Conservation (phyloP, 345 rosid species). For the Salix udensis region DNA sequence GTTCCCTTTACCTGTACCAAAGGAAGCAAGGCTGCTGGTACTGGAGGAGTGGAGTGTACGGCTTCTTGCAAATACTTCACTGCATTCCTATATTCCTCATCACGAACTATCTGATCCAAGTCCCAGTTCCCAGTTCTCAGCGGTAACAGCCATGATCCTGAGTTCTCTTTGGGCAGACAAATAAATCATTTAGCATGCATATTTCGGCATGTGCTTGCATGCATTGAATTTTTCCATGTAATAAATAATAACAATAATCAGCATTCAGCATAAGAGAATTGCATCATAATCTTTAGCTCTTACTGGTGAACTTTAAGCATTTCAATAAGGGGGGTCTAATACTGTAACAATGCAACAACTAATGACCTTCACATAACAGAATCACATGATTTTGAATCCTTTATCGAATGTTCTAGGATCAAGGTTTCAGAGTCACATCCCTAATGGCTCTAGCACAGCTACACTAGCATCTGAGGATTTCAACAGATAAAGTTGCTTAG, state of each 20-base stretch:
- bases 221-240: too few relatives aligned
- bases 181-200: background rate
- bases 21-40: constrained; percentile 64
- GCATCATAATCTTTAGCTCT: background rate
- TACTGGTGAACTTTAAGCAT: background rate
- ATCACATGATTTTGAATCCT: too few relatives aligned
- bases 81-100: constrained; percentile 54
- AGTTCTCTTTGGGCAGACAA: constrained; percentile 14
- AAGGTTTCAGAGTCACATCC: too few relatives aligned
- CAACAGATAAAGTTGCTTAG: too few relatives aligned
- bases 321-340: background rate
- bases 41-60: constrained; percentile 35
- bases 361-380: too few relatives aligned
- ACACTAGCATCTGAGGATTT: too few relatives aligned
- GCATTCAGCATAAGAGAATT: background rate
- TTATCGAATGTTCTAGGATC: too few relatives aligned
- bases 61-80: constrained; percentile 52
- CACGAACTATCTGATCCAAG: constrained; percentile 29
- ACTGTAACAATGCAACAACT: too few relatives aligned
- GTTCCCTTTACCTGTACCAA: constrained; percentile 55
- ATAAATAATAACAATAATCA: background rate
- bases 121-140: constrained; percentile 37
- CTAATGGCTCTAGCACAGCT: too few relatives aligned
- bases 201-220: background rate
- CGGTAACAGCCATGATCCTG: constrained; percentile 75